Conservation (phyloP, 495 filamentous ascomycete species). For the Podospora anserina region DNA sequence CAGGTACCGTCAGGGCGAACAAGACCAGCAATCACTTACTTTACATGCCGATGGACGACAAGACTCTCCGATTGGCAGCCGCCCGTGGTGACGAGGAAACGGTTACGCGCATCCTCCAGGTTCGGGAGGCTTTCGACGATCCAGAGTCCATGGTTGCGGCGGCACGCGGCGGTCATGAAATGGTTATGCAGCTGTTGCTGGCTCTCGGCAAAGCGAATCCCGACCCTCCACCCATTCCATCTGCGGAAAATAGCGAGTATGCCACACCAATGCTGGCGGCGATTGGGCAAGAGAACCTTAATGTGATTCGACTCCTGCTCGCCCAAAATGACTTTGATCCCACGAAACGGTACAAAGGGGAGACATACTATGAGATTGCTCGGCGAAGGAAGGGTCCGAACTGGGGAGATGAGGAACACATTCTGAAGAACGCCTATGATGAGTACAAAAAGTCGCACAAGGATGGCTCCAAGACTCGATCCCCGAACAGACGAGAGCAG, state of each 20-base stretch:
- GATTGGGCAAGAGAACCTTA: slow-evolving; percentile 84
- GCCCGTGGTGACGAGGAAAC: slow-evolving; percentile 77
- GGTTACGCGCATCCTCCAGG: slow-evolving; percentile 75
- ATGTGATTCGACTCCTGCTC: slow-evolving; percentile 75
- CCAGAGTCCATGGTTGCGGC: slow-evolving; percentile 83
- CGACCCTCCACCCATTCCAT: slow-evolving; percentile 63
- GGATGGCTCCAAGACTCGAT: slow-evolving; percentile 43
- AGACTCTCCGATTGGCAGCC: slow-evolving; percentile 77
- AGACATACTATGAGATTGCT: slow-evolving; percentile 81
- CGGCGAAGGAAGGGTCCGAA: slow-evolving; percentile 74
- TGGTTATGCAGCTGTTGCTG: slow-evolving; percentile 79
- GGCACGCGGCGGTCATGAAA: slow-evolving; percentile 85
- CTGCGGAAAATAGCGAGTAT: slow-evolving; percentile 47
- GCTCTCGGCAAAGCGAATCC: slow-evolving; percentile 76
- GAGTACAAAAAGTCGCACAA: slow-evolving; percentile 52
- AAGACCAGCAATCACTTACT: slow-evolving; percentile 55
- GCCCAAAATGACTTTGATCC: slow-evolving; percentile 77
- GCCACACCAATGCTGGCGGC: slow-evolving; percentile 92
- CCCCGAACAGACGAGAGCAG: slow-evolving; percentile 55
- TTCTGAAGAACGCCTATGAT: slow-evolving; percentile 77
- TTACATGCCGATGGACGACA: slow-evolving; percentile 55
- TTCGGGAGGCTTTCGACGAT: slow-evolving; percentile 65
- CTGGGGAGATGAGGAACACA: slow-evolving; percentile 85
- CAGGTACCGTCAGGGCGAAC: slow-evolving; percentile 47
- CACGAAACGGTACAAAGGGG: slow-evolving; percentile 63